phyloP scores from a whole-genome alignment of 345 rosid species.

The Citrus glauca region DNA sequence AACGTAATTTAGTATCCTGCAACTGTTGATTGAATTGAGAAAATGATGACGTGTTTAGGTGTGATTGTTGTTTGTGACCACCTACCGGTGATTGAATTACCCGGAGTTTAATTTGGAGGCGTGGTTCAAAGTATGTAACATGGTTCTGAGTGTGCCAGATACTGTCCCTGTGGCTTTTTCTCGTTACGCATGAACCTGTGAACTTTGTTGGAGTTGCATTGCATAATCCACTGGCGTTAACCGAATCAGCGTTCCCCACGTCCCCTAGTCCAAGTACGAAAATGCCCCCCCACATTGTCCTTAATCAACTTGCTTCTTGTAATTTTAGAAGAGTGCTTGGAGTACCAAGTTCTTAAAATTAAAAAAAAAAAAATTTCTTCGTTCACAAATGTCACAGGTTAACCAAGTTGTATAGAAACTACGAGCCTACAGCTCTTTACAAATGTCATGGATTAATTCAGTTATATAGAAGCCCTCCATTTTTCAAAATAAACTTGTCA shows the following conservation, averaged over 20 bases:
- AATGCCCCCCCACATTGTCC: background rate
- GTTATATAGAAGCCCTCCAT: too few species aligned
- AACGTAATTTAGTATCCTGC: background rate
- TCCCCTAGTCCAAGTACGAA: background rate
- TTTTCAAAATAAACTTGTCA: too few species aligned
- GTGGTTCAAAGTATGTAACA: background rate
- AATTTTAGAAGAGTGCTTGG: background rate
- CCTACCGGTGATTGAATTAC: background rate
- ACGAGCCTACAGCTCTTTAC: too few species aligned
- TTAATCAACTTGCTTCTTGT: background rate
- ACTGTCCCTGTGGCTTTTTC: conserved; percentile 4
- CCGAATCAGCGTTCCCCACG: background rate
- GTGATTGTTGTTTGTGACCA: background rate
- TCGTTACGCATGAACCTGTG: background rate
- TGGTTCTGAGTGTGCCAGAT: conserved; percentile 13
- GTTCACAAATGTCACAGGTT: too few species aligned
- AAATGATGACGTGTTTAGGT: background rate
- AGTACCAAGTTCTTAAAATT: too few species aligned
- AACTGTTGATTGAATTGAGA: background rate
- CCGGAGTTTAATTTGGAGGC: background rate
- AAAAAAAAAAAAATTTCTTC: too few species aligned
- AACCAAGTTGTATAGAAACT: too few species aligned
- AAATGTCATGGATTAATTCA: too few species aligned
- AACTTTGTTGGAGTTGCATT: background rate
- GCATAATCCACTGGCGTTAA: background rate